Conservation (phyloP, 352 stramenopile genomes). For the Phytophthora cryptogea region DNA sequence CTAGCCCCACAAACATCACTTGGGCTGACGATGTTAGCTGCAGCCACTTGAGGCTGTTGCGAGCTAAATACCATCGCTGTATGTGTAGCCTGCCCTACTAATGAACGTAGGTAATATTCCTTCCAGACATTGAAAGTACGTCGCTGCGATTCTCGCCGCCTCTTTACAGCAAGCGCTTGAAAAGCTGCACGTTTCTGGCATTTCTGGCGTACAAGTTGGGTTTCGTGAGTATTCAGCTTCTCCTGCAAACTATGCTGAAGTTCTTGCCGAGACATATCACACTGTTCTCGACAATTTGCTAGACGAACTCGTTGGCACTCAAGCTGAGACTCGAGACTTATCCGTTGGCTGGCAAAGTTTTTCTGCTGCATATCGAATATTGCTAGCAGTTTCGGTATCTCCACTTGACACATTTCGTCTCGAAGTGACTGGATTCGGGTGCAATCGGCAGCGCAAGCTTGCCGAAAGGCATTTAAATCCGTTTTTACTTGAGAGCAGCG, state of each 20-base stretch:
- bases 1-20: background rate
- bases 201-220: slow-evolving; percentile 9
- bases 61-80: slow-evolving; percentile 56
- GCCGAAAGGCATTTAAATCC: slow-evolving; percentile 7
- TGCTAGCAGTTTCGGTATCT: slow-evolving; percentile 22
- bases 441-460: slow-evolving; percentile 15
- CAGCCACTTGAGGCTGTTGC: slow-evolving; percentile 5
- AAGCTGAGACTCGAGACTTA: slow-evolving; percentile 10
- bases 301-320: slow-evolving; percentile 4
- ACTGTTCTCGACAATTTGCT: slow-evolving; percentile 20
- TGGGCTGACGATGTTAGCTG: background rate
- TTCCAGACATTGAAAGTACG: slow-evolving; percentile 54
- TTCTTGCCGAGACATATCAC: slow-evolving; percentile 35
- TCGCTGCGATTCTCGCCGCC: slow-evolving; percentile 13
- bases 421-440: slow-evolving; percentile 18
- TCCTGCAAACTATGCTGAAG: slow-evolving; percentile 14
- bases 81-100: slow-evolving; percentile 65
- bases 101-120: slow-evolving; percentile 47
- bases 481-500: slow-evolving; percentile 17
- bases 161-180: slow-evolving; percentile 3
- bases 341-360: slow-evolving; percentile 8
- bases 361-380: slow-evolving; percentile 12
- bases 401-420: slow-evolving; percentile 20
- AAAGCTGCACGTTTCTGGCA: slow-evolving; percentile 20
- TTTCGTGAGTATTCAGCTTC: slow-evolving; percentile 2